Evolutionary conservation across 768 basidiomycete species (phyloP).

Genomic region (Lentinula detonsa): DNA sequence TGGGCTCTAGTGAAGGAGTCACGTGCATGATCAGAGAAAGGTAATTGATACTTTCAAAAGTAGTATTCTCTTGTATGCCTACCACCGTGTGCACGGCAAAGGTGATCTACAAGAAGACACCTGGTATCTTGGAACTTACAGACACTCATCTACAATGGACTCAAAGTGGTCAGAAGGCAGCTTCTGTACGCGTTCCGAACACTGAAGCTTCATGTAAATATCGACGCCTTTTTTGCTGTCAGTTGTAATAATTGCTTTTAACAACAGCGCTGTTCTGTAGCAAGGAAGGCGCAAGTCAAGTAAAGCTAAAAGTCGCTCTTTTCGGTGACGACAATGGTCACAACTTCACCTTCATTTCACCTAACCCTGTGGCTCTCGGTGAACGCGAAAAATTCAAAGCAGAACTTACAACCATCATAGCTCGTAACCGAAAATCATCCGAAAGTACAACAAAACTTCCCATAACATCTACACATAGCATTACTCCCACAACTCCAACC

Average conservation of each 20-base stretch:
- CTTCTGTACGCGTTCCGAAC: slow-evolving; percentile 59
- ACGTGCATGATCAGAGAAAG: neutral
- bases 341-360: slow-evolving; percentile 77
- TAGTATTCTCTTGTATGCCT: slow-evolving; percentile 39
- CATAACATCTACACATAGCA: slow-evolving; percentile 16
- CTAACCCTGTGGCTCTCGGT: slow-evolving; percentile 51
- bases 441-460: slow-evolving; percentile 25
- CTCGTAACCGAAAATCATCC: slow-evolving; percentile 53
- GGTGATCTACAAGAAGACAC: slow-evolving; percentile 80
- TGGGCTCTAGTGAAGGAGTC: neutral
- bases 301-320: slow-evolving; percentile 70
- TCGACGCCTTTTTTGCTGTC: slow-evolving; percentile 5
- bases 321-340: slow-evolving; percentile 66
- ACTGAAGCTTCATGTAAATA: slow-evolving; percentile 57
- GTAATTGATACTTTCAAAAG: neutral
- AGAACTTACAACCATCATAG: slow-evolving; percentile 72
- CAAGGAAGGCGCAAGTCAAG: slow-evolving; percentile 77
- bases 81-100: slow-evolving; percentile 64
- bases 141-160: slow-evolving; percentile 74
- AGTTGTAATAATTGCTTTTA: slow-evolving; percentile 8
- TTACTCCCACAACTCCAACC: slow-evolving; percentile 16
- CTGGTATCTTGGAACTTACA: slow-evolving; percentile 72
- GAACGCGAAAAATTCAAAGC: slow-evolving; percentile 84
- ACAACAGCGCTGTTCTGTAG: slow-evolving; percentile 74
- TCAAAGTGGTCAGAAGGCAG: slow-evolving; percentile 59